These are phyloP conservation scores for Monosporascus cannonballus DNA, from an alignment of 2,329 filamentous ascomycete species.

Conservation along the genomic window DNA sequence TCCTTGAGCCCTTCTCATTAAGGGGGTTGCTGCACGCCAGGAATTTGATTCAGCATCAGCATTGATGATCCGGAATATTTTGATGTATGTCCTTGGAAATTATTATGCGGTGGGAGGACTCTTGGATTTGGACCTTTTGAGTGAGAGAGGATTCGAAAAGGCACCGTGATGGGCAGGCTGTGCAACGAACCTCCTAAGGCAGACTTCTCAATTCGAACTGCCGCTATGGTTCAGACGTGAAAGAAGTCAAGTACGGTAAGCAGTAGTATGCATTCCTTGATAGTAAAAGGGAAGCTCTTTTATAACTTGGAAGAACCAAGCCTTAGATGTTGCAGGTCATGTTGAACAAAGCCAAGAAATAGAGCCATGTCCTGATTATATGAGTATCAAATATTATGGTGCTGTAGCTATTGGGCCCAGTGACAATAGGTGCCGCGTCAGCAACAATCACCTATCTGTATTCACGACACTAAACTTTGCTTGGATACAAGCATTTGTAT, in stretches of 20 bases:
- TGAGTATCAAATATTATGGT: no score
- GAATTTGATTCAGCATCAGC: slow-evolving; percentile 64
- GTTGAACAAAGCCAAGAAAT: no score
- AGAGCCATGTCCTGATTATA: no score
- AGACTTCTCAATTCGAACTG: slow-evolving; percentile 45
- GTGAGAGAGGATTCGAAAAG: slow-evolving; percentile 58
- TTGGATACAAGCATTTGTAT: no score
- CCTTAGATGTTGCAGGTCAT: no score
- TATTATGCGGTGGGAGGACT: slow-evolving; percentile 71
- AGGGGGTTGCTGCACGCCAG: slow-evolving; percentile 56
- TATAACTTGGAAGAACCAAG: no score
- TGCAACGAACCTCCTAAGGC: slow-evolving; percentile 57
- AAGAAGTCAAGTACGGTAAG: slow-evolving; percentile 1
- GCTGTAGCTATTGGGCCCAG: no score
- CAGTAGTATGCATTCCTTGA: no score
- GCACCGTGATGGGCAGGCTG: slow-evolving; percentile 64
- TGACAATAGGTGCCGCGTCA: no score
- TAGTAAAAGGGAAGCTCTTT: no score
- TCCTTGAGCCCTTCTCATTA: slow-evolving; percentile 53
- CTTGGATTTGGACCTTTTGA: slow-evolving; percentile 58
- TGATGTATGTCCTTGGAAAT: slow-evolving; percentile 68
- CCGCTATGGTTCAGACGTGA: slow-evolving; percentile 25
- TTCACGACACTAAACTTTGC: no score
- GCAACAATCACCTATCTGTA: no score
- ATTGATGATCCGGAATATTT: slow-evolving; percentile 73